Base-by-base conservation (phyloP, 441 rosid species). In the Melastoma candidum region DNA sequence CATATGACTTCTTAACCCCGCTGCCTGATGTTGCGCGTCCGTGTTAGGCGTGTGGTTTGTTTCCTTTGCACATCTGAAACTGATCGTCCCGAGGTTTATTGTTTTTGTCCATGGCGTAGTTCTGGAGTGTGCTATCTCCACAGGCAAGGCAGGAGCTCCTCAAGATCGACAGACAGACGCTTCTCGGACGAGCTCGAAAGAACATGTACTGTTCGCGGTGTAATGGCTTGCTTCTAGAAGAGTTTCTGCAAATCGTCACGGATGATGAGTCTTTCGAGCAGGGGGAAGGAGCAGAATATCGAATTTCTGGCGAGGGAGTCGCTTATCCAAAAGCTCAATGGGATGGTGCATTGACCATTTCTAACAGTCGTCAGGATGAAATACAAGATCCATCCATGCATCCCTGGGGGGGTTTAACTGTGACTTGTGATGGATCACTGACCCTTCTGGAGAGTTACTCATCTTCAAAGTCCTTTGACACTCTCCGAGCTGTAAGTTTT, bases 201-300 rank as follows among this genome's bases (percentile, higher is more conserved):
- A 83, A 83, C 69, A 78, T 87, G 85, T 87, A 80, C 61, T 90
- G 98, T 59, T 90, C 98, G 43, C 80, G 96, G 71, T 90, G 97
- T 72, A 81, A 83, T 53, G 97, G 97, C 45, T 75, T 87, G 22
- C 75, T 90, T 54, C 95, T 85, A 0, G 95, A 87, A 70, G 88
- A 85, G 27, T 90, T 87, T 68, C 64, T 77, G 75, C 97, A 87
- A 73, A 90, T 90, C 74, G 84, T 87, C 68, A 73, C 75, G 75
- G 73, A 84, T 67, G 90, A 90, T 14, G 87, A 81, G 74, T 79
- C 96, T 22, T 69, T 85, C 77, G 90, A 70, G 68, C 83, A 69
- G 2, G 84, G 81, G 29, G 85, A 79, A 41, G 65, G 64, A 25
- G 74, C 56, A 57, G 73, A 66, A 3, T 64, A 65, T 61, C 65